Percentiles rank a stretch among this genome's conserved stretches.
These are phyloP conservation scores for Sarocladium brachiariae DNA, from an alignment of 2,329 filamentous ascomycete species.

Conservation along the genomic window DNA sequence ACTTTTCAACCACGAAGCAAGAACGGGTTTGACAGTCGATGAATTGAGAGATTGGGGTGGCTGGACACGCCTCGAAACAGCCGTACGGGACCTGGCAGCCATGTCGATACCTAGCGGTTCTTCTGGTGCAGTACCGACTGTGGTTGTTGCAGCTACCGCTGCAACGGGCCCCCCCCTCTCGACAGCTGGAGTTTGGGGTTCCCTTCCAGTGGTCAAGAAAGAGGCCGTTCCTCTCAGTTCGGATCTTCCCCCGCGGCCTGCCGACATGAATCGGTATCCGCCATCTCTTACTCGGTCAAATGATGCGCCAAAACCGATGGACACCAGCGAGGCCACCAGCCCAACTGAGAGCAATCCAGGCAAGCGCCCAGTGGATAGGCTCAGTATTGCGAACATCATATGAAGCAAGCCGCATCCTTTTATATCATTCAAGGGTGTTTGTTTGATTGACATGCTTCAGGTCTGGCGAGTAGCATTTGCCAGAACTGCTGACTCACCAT, in stretches of 20 bases:
- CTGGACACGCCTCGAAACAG: conserved; percentile 66
- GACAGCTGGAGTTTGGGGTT: neutral
- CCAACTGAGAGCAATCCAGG: conserved; percentile 15
- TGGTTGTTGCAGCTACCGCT: neutral
- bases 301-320: conserved; percentile 20
- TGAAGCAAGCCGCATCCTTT: no score
- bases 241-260: neutral
- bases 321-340: conserved; percentile 21
- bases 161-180: neutral
- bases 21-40: conserved; percentile 46
- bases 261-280: neutral
- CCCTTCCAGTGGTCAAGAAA: neutral
- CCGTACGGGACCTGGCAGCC: conserved; percentile 22
- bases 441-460: no score
- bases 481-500: no score
- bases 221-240: conserved; percentile 21
- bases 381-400: conserved; percentile 41
- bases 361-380: conserved; percentile 24
- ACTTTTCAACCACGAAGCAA: conserved; percentile 38
- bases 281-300: conserved; percentile 22
- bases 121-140: conserved; percentile 10
- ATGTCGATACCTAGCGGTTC: conserved; percentile 8
- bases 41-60: conserved; percentile 67
- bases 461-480: no score
- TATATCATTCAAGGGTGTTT: no score